Percentiles rank a stretch among this genome's conserved stretches.
Evolutionary conservation across 78 protist species (phyloP).

Genomic region (Dictyostelium capitatum): DNA sequence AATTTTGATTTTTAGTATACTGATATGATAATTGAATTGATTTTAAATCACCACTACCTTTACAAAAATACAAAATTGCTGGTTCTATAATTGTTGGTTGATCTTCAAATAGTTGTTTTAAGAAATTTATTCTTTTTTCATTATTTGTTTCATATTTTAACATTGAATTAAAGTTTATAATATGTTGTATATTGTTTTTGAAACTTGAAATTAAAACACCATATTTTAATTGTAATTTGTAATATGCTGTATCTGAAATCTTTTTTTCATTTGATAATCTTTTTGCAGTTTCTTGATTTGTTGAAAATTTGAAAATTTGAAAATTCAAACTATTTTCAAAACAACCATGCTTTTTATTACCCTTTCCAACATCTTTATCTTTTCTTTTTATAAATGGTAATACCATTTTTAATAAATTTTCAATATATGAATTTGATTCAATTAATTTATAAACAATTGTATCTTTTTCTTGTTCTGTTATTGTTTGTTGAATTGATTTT

Average conservation of each 20-base stretch:
- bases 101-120: background rate
- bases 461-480: background rate
- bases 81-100: background rate
- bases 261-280: background rate
- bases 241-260: too few relatives aligned
- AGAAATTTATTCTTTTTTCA: background rate
- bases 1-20: background rate
- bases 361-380: background rate
- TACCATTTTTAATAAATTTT: background rate
- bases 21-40: background rate
- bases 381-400: background rate
- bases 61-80: background rate
- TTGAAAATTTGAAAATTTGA: background rate
- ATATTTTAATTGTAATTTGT: background rate
- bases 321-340: background rate
- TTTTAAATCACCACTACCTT: background rate
- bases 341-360: background rate
- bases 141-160: background rate
- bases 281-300: background rate
- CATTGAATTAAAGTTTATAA: background rate
- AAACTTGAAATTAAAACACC: background rate
- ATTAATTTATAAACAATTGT: background rate
- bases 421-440: background rate
- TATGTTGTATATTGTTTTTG: background rate
- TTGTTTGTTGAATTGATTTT: too few relatives aligned